phyloP scores from a whole-genome alignment of 1,284 basidiomycete genomes.

The Tilletiopsis washingtonensis region DNA sequence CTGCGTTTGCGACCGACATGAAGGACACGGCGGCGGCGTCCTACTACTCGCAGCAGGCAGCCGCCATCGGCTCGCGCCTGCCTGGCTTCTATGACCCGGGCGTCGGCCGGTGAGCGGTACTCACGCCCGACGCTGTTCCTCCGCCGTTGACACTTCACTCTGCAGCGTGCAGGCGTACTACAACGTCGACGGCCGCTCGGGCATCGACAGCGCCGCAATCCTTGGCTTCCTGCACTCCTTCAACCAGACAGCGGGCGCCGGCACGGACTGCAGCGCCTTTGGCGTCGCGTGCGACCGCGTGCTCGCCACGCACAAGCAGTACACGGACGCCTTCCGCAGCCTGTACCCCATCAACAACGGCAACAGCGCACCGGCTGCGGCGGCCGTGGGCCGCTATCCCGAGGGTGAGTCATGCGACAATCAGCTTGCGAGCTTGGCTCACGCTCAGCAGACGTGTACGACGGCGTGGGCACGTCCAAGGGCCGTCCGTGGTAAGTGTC shows the following conservation, averaged over 20 bases:
- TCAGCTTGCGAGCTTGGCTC: no score
- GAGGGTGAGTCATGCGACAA: no score
- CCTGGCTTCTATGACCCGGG: no score
- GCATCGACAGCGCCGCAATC: no score
- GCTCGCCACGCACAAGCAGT: constrained; percentile 14
- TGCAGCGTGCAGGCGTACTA: no score
- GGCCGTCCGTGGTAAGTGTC: constrained; percentile 20
- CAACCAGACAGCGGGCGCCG: constrained; percentile 8
- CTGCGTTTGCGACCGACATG: constrained; percentile 2
- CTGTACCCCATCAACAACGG: constrained; percentile 15
- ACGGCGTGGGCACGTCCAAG: constrained; percentile 13
- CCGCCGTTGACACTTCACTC: no score
- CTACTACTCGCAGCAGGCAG: not conserved
- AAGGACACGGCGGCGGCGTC: constrained; percentile 2
- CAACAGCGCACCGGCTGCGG: constrained; percentile 2
- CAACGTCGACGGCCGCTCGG: no score
- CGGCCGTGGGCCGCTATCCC: constrained; percentile 13
- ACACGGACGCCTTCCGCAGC: constrained; percentile 10
- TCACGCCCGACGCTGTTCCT: no score
- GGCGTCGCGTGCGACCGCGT: constrained; percentile 9
- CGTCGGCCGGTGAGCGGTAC: no score
- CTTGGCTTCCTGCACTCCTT: constrained; percentile 8
- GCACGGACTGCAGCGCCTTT: constrained; percentile 14
- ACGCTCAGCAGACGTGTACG: constrained; percentile 22
- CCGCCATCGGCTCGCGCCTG: constrained; percentile 7